These are phyloP conservation scores for Primulina huaijiensis DNA, from an alignment of 257 asterid genomes.

Conservation along the genomic window DNA sequence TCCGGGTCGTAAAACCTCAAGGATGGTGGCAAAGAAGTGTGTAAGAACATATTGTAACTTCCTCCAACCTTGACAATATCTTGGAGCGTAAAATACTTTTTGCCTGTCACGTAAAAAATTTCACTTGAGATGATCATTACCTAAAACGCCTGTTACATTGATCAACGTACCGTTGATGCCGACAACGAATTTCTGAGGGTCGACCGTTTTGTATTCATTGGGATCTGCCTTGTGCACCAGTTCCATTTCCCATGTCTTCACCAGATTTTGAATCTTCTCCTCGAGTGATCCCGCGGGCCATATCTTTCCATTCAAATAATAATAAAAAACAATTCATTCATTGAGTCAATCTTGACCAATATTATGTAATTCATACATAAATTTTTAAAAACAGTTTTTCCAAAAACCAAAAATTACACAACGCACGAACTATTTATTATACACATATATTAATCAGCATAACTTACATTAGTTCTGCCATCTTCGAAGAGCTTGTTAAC, in stretches of 20 bases:
- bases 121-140: too few relatives aligned
- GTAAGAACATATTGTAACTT: slow-evolving; percentile 68
- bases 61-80: slow-evolving; percentile 58
- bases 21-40: slow-evolving; percentile 56
- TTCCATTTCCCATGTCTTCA: slow-evolving; percentile 74
- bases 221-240: slow-evolving; percentile 56
- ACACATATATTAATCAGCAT: too few relatives aligned
- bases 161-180: slow-evolving; percentile 41
- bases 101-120: slow-evolving; percentile 26
- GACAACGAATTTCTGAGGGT: slow-evolving; percentile 33
- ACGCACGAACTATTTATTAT: too few relatives aligned
- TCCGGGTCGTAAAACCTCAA: slow-evolving; percentile 54
- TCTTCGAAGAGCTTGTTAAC: slow-evolving; percentile 73
- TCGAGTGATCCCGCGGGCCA: slow-evolving; percentile 59
- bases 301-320: slow-evolving; percentile 27
- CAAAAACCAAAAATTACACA: too few relatives aligned
- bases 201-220: slow-evolving; percentile 39
- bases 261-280: slow-evolving; percentile 56
- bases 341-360: background rate
- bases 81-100: slow-evolving; percentile 30
- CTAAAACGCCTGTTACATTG: too few relatives aligned
- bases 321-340: too few relatives aligned
- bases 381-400: background rate
- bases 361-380: background rate
- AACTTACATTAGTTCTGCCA: slow-evolving; percentile 60